phyloP scores from a whole-genome alignment of 2,329 filamentous ascomycete genomes.

The Boeremia exigua region DNA sequence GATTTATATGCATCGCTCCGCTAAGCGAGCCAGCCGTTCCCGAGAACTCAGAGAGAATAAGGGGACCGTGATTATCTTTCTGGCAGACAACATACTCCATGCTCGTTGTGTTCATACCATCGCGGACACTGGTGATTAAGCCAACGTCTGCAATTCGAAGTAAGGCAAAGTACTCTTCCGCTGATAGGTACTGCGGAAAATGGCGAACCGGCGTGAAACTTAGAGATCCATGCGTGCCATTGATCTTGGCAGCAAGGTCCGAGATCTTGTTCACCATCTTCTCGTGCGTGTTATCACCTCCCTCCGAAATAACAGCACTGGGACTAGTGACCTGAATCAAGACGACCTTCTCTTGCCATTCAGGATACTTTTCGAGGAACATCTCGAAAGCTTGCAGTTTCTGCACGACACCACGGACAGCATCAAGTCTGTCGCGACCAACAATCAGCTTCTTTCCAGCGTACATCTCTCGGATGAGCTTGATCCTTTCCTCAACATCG shows the following conservation, averaged over 20 bases:
- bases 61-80: constrained; percentile 80
- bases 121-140: constrained; percentile 91
- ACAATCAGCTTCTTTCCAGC: constrained; percentile 94
- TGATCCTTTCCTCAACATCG: constrained; percentile 73
- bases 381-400: constrained; percentile 94
- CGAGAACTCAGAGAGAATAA: constrained; percentile 96
- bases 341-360: constrained; percentile 91
- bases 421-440: constrained; percentile 90
- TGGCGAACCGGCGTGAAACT: constrained; percentile 92
- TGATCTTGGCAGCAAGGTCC: constrained; percentile 88
- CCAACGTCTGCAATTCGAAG: constrained; percentile 88
- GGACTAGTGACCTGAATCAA: constrained; percentile 95
- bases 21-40: constrained; percentile 86
- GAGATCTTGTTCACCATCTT: constrained; percentile 89
- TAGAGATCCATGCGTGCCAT: constrained; percentile 85
- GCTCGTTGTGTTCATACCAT: constrained; percentile 98
- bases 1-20: constrained; percentile 94
- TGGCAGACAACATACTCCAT: constrained; percentile 95
- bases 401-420: constrained; percentile 90
- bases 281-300: constrained; percentile 72
- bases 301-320: constrained; percentile 76
- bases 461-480: constrained; percentile 76
- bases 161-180: constrained; percentile 94
- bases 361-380: constrained; percentile 87
- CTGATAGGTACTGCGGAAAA: constrained; percentile 89